Percentiles rank a stretch among this genome's conserved stretches.
phyloP scores from a whole-genome alignment of 768 basidiomycete genomes.

The Rickenella mellea region DNA sequence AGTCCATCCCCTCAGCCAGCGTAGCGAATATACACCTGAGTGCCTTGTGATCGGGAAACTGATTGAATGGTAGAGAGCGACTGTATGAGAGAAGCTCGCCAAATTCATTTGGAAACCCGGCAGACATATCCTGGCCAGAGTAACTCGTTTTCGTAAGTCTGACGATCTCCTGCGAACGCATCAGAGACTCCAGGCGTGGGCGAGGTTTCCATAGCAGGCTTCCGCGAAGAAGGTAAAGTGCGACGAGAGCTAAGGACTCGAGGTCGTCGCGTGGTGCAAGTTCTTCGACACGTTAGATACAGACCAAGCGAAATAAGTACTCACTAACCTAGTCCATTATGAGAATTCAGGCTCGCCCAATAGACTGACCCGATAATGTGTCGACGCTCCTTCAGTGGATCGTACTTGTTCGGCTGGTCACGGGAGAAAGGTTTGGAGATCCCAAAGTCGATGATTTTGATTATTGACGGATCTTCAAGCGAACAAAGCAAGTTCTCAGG shows the following conservation, averaged over 20 bases:
- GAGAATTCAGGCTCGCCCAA: slow-evolving; percentile 25
- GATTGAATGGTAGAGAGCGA: slow-evolving; percentile 14
- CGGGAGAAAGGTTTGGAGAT: slow-evolving; percentile 13
- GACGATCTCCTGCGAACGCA: slow-evolving; percentile 12
- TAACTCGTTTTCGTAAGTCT: too few species aligned
- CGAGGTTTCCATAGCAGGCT: slow-evolving; percentile 23
- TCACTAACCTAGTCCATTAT: slow-evolving; percentile 20
- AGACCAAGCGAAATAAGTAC: too few species aligned
- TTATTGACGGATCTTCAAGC: slow-evolving; percentile 13
- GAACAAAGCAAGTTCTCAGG: slow-evolving; percentile 24
- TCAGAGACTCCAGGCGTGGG: slow-evolving; percentile 7
- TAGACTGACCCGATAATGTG: slow-evolving; percentile 19
- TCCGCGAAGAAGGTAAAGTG: slow-evolving; percentile 23
- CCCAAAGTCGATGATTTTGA: slow-evolving; percentile 24
- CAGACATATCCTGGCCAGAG: slow-evolving; percentile 10
- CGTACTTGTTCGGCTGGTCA: slow-evolving; percentile 13
- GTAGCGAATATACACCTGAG: slow-evolving; percentile 8
- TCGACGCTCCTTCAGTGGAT: slow-evolving; percentile 19
- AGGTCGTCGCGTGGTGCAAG: slow-evolving; percentile 24
- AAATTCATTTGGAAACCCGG: slow-evolving; percentile 15
- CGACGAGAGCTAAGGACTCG: slow-evolving; percentile 26
- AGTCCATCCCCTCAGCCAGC: too few species aligned
- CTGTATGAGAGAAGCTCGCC: too few species aligned
- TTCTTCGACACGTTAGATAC: too few species aligned
- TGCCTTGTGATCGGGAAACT: slow-evolving; percentile 14